These are phyloP conservation scores for Lichtheimia ramosa DNA, from an alignment of 371 early-diverging fungal species.

Conservation along the genomic window DNA sequence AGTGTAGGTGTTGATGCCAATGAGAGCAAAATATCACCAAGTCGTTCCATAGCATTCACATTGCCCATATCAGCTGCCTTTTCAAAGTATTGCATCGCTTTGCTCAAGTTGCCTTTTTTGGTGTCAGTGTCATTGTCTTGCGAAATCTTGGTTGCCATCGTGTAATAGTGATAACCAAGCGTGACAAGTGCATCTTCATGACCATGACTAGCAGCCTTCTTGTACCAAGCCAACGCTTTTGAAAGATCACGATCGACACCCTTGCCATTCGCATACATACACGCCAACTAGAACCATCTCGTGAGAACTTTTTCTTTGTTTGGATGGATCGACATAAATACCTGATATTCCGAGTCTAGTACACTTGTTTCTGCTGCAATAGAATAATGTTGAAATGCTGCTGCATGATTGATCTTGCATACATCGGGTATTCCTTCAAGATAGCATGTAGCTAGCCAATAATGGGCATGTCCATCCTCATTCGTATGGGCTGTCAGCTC, in stretches of 20 bases:
- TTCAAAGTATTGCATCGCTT: slow-evolving; percentile 42
- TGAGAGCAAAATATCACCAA: slow-evolving; percentile 33
- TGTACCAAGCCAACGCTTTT: slow-evolving; percentile 56
- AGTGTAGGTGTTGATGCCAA: slow-evolving; percentile 36
- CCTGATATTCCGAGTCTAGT: slow-evolving; percentile 47
- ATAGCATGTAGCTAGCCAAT: slow-evolving; percentile 44
- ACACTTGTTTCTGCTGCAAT: slow-evolving; percentile 29
- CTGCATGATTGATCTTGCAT: slow-evolving; percentile 18
- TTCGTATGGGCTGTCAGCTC: slow-evolving; percentile 15
- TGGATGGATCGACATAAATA: slow-evolving; percentile 7
- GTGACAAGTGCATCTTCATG: slow-evolving; percentile 41
- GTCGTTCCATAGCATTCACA: slow-evolving; percentile 38
- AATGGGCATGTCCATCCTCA: slow-evolving; percentile 29
- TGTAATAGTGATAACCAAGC: slow-evolving; percentile 53
- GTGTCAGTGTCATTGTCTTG: slow-evolving; percentile 48
- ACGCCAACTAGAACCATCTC: slow-evolving; percentile 26
- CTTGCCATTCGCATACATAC: slow-evolving; percentile 51
- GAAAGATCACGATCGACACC: slow-evolving; percentile 50
- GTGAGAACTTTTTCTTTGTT: neutral
- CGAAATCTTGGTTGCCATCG: slow-evolving; percentile 25
- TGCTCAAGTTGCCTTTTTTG: slow-evolving; percentile 31
- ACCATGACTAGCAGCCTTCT: slow-evolving; percentile 48
- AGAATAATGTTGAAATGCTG: slow-evolving; percentile 34
- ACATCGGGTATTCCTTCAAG: slow-evolving; percentile 40
- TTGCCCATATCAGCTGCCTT: slow-evolving; percentile 46